phyloP scores from a whole-genome alignment of 2,329 filamentous ascomycete genomes.

The Claviceps capensis region DNA sequence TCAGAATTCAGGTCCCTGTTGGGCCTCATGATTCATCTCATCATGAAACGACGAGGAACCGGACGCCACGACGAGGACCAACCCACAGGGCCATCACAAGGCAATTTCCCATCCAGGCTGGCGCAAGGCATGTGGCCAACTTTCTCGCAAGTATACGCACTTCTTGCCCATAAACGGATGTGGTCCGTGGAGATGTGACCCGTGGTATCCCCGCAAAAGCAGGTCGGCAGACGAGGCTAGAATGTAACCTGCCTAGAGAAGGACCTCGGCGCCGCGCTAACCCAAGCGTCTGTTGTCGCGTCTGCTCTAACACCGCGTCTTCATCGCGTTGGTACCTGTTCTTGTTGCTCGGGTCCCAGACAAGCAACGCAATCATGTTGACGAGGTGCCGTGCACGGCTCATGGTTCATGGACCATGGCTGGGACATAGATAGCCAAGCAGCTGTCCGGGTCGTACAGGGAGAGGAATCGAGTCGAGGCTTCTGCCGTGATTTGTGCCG shows the following conservation, averaged over 20 bases:
- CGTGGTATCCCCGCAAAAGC: neutral
- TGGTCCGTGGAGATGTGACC: neutral
- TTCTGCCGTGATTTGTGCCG: neutral
- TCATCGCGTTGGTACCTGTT: neutral
- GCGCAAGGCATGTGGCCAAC: neutral
- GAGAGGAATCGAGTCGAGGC: neutral
- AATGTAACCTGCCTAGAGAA: conserved; percentile 7
- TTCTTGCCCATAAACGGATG: no score
- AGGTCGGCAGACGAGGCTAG: neutral
- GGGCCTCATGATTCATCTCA: no score
- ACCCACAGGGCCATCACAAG: neutral
- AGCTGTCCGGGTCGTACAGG: neutral
- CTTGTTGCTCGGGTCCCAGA: neutral
- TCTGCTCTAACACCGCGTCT: neutral
- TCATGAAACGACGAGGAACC: no score
- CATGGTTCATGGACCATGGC: neutral
- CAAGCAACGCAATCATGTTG: neutral
- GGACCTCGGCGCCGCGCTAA: neutral
- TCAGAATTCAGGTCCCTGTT: no score
- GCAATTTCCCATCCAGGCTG: neutral
- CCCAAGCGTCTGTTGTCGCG: neutral
- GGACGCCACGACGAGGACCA: neutral
- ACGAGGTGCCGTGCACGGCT: neutral
- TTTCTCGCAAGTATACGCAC: neutral
- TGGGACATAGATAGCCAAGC: neutral